These are phyloP conservation scores for Iris pallida DNA, from an alignment of 116 monocot species.

Conservation along the genomic window DNA sequence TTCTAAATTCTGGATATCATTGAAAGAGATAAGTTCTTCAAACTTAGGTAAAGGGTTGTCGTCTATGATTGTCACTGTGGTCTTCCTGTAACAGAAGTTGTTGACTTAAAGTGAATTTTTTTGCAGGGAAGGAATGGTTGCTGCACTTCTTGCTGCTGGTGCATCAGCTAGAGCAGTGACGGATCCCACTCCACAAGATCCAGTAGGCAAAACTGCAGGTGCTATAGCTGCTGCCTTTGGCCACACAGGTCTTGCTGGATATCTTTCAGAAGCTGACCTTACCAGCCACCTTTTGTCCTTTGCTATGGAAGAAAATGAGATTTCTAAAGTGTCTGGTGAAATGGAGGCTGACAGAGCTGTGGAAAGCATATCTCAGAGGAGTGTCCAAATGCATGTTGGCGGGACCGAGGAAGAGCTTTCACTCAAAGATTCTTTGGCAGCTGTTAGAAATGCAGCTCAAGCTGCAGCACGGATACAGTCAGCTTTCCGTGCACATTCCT, in stretches of 20 bases:
- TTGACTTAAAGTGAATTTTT: background rate
- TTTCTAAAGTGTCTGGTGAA: constrained; percentile 40
- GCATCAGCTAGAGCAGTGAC: constrained; percentile 77
- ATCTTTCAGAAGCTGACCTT: constrained; percentile 77
- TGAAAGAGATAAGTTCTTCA: background rate
- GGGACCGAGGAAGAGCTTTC: constrained; percentile 72
- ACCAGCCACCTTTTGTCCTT: constrained; percentile 73
- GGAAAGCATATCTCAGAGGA: constrained; percentile 53
- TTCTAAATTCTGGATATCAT: background rate
- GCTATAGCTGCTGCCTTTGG: constrained; percentile 59
- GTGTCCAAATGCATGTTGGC: constrained; percentile 28
- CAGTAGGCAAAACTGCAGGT: constrained; percentile 72
- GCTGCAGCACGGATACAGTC: constrained; percentile 86
- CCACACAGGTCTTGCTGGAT: constrained; percentile 79
- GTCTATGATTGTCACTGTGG: background rate
- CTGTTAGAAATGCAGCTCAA: constrained; percentile 80
- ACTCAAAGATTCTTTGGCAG: constrained; percentile 73
- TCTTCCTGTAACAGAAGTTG: background rate
- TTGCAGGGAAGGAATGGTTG: constrained; percentile 85
- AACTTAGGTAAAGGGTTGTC: background rate
- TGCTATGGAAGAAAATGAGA: constrained; percentile 49
- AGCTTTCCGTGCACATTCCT: constrained; percentile 87
- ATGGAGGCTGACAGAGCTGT: constrained; percentile 52
- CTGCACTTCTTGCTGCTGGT: constrained; percentile 79
- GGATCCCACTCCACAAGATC: constrained; percentile 80